A percentile compares a stretch with the other conserved stretches of the same genome.
Conservation (phyloP, 495 filamentous ascomycete genomes). For the Aspergillus steynii region DNA sequence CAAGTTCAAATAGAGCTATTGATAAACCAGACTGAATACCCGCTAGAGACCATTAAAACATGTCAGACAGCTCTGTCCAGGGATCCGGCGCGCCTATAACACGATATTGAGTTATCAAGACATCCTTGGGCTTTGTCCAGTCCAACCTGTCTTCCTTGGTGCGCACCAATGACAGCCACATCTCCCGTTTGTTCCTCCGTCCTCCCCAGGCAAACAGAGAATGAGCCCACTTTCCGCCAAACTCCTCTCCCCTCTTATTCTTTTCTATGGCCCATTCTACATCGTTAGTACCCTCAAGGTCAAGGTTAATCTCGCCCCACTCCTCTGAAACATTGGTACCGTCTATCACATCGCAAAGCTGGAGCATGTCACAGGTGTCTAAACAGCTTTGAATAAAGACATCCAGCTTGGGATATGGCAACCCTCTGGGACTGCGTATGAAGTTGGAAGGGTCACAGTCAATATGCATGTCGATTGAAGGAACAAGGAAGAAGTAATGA, state of each 20-base stretch:
- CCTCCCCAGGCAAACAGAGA: conserved; percentile 29
- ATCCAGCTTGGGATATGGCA: conserved; percentile 37
- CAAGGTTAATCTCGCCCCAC: conserved; percentile 35
- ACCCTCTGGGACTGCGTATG: conserved; percentile 31
- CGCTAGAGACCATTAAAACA: conserved; percentile 17
- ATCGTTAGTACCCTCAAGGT: conserved; percentile 35
- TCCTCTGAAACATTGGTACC: conserved; percentile 38
- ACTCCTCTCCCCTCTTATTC: conserved; percentile 28
- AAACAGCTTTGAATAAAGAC: conserved; percentile 37
- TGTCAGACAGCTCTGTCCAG: conserved; percentile 25
- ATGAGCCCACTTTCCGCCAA: conserved; percentile 19
- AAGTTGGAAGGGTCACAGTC: conserved; percentile 30
- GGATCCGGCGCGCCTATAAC: conserved; percentile 29
- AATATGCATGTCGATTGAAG: conserved; percentile 32
- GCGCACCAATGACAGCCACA: conserved; percentile 28
- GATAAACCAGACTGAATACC: conserved; percentile 17
- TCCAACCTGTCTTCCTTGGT: conserved; percentile 28
- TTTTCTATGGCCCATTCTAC: conserved; percentile 32
- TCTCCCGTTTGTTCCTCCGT: conserved; percentile 26
- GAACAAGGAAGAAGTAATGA: conserved; percentile 35
- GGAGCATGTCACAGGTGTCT: conserved; percentile 33
- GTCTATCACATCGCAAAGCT: conserved; percentile 39
- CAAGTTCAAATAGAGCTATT: conserved; percentile 12
- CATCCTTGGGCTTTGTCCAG: conserved; percentile 28
- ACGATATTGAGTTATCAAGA: conserved; percentile 32